These are phyloP conservation scores for Petrea volubilis DNA, from an alignment of 257 asterid species.

Conservation along the genomic window DNA sequence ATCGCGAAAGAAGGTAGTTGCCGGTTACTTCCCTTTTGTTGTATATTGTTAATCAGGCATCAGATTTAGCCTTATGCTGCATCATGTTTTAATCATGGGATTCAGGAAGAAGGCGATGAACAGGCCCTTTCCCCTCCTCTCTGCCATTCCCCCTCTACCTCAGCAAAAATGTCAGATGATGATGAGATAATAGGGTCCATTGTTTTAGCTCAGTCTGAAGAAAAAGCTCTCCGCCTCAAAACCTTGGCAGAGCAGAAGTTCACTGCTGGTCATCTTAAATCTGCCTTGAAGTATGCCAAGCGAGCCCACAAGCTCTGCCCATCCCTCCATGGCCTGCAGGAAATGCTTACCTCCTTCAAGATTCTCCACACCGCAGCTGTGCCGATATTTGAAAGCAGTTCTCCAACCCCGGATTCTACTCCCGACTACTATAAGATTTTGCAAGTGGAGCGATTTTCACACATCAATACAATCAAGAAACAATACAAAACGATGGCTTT, in stretches of 20 bases:
- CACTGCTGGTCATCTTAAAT: slow-evolving; percentile 55
- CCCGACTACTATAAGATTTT: slow-evolving; percentile 73
- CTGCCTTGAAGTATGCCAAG: slow-evolving; percentile 66
- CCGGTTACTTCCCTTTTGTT: neutral
- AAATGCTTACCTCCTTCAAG: slow-evolving; percentile 61
- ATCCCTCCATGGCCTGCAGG: slow-evolving; percentile 51
- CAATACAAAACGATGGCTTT: slow-evolving; percentile 83
- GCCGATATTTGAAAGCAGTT: slow-evolving; percentile 14
- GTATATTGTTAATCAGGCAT: neutral
- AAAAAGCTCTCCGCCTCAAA: slow-evolving; percentile 58
- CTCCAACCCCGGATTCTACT: slow-evolving; percentile 9
- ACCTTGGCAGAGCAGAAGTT: slow-evolving; percentile 55
- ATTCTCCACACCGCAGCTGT: slow-evolving; percentile 48
- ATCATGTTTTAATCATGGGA: slow-evolving; percentile 18
- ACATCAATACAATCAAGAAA: slow-evolving; percentile 57
- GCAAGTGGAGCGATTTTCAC: slow-evolving; percentile 70
- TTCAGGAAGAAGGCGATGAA: slow-evolving; percentile 95
- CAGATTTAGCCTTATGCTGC: slow-evolving; percentile 1
- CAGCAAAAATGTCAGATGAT: slow-evolving; percentile 33
- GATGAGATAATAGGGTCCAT: slow-evolving; percentile 11
- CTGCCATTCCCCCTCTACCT: neutral
- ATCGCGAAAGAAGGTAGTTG: slow-evolving; percentile 76
- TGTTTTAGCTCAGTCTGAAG: slow-evolving; percentile 23
- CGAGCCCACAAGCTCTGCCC: slow-evolving; percentile 66
- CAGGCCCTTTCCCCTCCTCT: slow-evolving; percentile 42